Base-by-base conservation (phyloP, 495 filamentous ascomycete species). In the Aspergillus panamensis region DNA sequence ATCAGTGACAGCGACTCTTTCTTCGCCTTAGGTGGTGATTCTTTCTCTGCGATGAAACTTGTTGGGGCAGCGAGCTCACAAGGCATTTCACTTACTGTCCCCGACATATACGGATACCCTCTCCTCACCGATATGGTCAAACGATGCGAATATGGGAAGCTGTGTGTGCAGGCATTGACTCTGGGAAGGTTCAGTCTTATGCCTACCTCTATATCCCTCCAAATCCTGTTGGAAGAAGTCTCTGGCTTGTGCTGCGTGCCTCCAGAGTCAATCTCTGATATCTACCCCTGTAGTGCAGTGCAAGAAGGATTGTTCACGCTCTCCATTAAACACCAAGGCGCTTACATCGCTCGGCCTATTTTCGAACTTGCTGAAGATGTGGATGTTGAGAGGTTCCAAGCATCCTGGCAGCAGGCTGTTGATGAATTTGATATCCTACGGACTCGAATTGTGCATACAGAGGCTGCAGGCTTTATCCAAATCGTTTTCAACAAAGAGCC, bases 231-330 rank as follows among this genome's bases (percentile, higher is more conserved):
- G 19, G 66, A 77, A 3, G 80, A 84, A 19, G 66, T 80, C 13
- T 68, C 70, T 13, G 66, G 64, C 2, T 73, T 73, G 42, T 86
- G 81, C 48, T 29, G 49, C 7, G 57, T 85, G 7, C 50, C 68
- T 1, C 64, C 65, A 10, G 67, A 77, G 0, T 55, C 68, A 1
- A 73, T 88, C 13, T 30, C 50, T 0, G 79, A 91, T 66, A 67
- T 85, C 0, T 90, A 88, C 57, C 86, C 87, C 8, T 89, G 86
- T 72, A 88, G 83, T 6, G 79, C 87, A 14, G 71, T 89, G 1
- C 88, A 92, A 67, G 87, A 88, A 62, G 86, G 84, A 2, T 74
- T 90, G 14, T 73, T 89, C 66, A 82, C 83, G 1, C 67, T 87
- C 4, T 87, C 87, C 0, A 70, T 76, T 37, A 80, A 80, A 53